Conservation (phyloP, 805 yeast genomes). For the Candida awuae region DNA sequence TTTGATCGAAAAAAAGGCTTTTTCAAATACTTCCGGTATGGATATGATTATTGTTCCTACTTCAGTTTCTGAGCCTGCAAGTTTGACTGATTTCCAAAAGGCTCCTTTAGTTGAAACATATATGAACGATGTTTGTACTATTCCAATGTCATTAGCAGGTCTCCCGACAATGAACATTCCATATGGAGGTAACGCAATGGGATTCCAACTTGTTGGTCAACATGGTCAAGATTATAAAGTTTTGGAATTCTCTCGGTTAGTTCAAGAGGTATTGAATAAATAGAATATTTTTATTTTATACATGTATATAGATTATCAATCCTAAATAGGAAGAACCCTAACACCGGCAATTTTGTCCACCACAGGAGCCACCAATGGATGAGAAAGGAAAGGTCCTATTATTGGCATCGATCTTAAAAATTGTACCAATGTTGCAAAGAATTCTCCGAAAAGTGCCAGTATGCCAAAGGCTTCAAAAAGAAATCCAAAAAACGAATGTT, state of each 20-base stretch:
- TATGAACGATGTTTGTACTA: constrained; percentile 75
- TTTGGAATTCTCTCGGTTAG: constrained; percentile 30
- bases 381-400: constrained; percentile 76
- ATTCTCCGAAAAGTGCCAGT: constrained; percentile 80
- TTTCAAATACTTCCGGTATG: constrained; percentile 31
- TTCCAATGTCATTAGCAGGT: constrained; percentile 89
- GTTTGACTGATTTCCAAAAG: constrained; percentile 14
- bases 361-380: constrained; percentile 76
- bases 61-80: constrained; percentile 37
- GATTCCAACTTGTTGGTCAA: constrained; percentile 81
- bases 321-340: constrained; percentile 57
- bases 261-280: constrained; percentile 3
- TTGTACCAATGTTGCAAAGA: constrained; percentile 80
- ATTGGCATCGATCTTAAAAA: constrained; percentile 82
- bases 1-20: constrained; percentile 16
- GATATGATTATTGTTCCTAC: constrained; percentile 78
- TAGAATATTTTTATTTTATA: neutral
- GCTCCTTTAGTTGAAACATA: constrained; percentile 48
- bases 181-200: constrained; percentile 39
- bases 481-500: constrained; percentile 79
- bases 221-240: constrained; percentile 70
- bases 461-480: constrained; percentile 83
- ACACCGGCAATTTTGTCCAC: constrained; percentile 60
- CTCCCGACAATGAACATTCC: constrained; percentile 83
- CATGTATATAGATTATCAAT: neutral